Evolutionary conservation across 768 basidiomycete species (phyloP).

Genomic region (Lactarius hengduanensis): DNA sequence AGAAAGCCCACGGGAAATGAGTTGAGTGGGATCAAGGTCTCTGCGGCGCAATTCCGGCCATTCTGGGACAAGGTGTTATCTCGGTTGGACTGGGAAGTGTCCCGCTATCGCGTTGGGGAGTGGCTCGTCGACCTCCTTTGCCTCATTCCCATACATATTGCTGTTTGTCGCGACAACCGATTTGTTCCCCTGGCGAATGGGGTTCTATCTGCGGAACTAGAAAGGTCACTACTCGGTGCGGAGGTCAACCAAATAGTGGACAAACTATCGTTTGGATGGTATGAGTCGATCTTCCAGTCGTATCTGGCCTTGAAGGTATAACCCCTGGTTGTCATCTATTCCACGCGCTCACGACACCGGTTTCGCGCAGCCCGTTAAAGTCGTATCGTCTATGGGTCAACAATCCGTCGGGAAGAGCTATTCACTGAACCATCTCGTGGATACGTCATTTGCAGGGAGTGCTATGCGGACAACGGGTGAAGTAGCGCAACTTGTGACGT

Average conservation of each 20-base stretch:
- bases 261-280: conserved; percentile 58
- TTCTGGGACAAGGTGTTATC: conserved; percentile 29
- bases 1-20: conserved; percentile 51
- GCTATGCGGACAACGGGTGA: conserved; percentile 59
- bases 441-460: conserved; percentile 63
- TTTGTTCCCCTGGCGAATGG: conserved; percentile 13
- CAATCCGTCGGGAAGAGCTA: conserved; percentile 65
- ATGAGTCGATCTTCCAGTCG: conserved; percentile 61
- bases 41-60: conserved; percentile 34
- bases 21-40: conserved; percentile 41
- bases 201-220: conserved; percentile 34
- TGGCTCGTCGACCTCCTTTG: conserved; percentile 63
- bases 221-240: conserved; percentile 55
- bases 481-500: neutral
- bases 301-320: conserved; percentile 56
- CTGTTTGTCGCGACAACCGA: conserved; percentile 39
- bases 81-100: conserved; percentile 31
- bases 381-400: conserved; percentile 68
- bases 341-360: neutral
- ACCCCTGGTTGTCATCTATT: neutral
- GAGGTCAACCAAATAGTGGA: conserved; percentile 59
- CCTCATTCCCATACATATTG: conserved; percentile 64
- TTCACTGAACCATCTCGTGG: conserved; percentile 56
- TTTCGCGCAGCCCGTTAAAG: conserved; percentile 50
- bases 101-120: conserved; percentile 50